Evolutionary conservation across 1,284 basidiomycete genomes (phyloP).

Genomic region (Ceratorhiza oryzae-sativae): DNA sequence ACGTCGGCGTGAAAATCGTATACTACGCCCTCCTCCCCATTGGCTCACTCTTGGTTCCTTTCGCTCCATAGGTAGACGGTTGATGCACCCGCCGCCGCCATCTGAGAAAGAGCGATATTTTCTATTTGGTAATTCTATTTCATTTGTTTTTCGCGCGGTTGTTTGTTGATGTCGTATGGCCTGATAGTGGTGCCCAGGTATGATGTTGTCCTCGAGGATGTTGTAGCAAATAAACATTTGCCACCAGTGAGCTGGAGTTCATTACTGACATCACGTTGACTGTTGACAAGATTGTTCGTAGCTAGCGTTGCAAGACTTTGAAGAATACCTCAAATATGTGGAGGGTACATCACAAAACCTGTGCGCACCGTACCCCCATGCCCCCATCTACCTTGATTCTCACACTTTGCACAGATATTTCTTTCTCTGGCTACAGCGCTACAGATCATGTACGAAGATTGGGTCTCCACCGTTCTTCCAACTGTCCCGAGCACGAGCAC

Average conservation of each 20-base stretch:
- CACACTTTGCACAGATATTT: conserved; percentile 32
- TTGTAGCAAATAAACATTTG: conserved; percentile 30
- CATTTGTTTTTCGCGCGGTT: background rate
- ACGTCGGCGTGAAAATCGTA: background rate
- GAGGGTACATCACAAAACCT: conserved; percentile 38
- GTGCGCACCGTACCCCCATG: conserved; percentile 3
- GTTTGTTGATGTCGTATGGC: background rate
- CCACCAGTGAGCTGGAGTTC: conserved; percentile 1
- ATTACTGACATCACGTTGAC: background rate
- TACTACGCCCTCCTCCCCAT: background rate
- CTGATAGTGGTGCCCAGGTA: conserved; percentile 15
- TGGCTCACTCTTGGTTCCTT: conserved; percentile 29
- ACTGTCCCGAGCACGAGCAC: conserved; percentile 13
- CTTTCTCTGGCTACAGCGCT: conserved; percentile 35
- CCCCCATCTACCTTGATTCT: background rate
- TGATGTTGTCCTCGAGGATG: conserved; percentile 19
- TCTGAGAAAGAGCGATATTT: conserved; percentile 21
- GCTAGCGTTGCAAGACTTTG: conserved; percentile 34
- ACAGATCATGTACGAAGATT: conserved; percentile 22
- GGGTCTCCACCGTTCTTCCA: conserved; percentile 21
- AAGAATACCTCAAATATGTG: conserved; percentile 34
- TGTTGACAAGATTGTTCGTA: background rate
- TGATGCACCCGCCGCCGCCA: conserved; percentile 10
- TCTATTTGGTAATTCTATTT: background rate
- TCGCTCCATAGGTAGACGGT: conserved; percentile 6